Evolutionary conservation across 2,329 filamentous ascomycete species (phyloP).

Genomic region (Penicillium sp.): DNA sequence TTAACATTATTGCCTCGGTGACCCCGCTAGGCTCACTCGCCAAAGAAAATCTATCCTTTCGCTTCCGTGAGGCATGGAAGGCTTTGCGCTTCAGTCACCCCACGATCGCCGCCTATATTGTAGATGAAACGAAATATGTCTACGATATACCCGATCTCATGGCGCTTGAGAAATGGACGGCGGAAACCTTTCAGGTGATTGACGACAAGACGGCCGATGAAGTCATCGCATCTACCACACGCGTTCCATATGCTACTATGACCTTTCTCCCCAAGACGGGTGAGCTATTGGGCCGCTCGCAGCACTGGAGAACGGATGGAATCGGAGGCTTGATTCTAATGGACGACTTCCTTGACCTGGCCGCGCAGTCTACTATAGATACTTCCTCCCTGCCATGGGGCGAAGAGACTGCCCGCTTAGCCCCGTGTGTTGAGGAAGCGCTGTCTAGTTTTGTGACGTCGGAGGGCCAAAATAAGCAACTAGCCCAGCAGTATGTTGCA

Average conservation of each 20-base stretch:
- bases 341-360: background rate
- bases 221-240: background rate
- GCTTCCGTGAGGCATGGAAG: background rate
- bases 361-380: background rate
- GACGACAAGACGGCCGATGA: conserved; percentile 1
- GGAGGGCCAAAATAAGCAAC: background rate
- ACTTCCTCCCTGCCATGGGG: background rate
- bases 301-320: conserved; percentile 1
- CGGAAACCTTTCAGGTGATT: background rate
- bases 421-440: background rate
- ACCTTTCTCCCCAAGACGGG: background rate
- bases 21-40: conserved; percentile 2
- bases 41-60: background rate
- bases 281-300: background rate
- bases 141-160: background rate
- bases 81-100: background rate
- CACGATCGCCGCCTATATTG: conserved; percentile 1
- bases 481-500: conserved; percentile 1
- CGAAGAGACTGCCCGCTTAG: background rate
- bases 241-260: conserved; percentile 3
- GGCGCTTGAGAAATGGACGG: background rate
- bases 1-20: conserved; percentile 1
- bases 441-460: background rate
- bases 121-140: conserved; percentile 1
- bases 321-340: conserved; percentile 1